Conservation (phyloP, 75 land plant genomes). For the Azolla pinnata region DNA sequence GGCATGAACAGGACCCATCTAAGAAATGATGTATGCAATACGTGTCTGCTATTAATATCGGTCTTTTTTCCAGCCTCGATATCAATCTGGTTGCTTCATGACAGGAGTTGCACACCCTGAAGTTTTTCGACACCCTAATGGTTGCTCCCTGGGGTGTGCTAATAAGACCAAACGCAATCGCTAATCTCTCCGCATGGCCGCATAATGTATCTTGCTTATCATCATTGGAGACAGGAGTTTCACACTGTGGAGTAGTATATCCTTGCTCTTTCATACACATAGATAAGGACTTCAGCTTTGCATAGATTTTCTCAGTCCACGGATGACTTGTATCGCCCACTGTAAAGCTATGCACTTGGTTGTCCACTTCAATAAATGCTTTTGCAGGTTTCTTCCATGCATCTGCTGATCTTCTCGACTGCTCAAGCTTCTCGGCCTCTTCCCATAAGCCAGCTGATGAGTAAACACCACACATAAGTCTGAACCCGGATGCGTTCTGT, state of each 20-base stretch:
- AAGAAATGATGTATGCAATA: conserved; percentile 16
- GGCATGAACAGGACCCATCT: conserved; percentile 20
- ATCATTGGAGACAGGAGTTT: not conserved
- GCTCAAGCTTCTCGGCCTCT: conserved; percentile 18
- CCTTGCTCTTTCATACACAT: conserved; percentile 24
- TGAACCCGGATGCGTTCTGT: conserved; percentile 21
- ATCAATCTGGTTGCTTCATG: conserved; percentile 13
- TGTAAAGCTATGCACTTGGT: conserved; percentile 32
- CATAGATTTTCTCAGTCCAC: conserved; percentile 18
- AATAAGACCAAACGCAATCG: conserved; percentile 22
- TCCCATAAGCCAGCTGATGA: conserved; percentile 33
- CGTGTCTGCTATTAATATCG: conserved; percentile 14
- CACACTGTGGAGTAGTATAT: conserved; percentile 14
- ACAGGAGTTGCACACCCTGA: conserved; percentile 11
- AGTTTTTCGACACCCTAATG: conserved; percentile 12
- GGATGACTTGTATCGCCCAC: conserved; percentile 35
- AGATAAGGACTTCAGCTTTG: conserved; percentile 25
- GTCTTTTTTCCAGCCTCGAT: conserved; percentile 5
- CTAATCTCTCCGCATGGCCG: conserved; percentile 15
- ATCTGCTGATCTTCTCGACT: conserved; percentile 31
- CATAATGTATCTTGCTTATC: conserved; percentile 6
- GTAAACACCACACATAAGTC: conserved; percentile 37
- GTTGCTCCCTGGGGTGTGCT: conserved; percentile 19
- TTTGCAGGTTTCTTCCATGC: conserved; percentile 38
- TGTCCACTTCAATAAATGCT: conserved; percentile 33